These are phyloP conservation scores for Yamadazyma laniorum DNA, from an alignment of 805 yeast species.

Conservation along the genomic window DNA sequence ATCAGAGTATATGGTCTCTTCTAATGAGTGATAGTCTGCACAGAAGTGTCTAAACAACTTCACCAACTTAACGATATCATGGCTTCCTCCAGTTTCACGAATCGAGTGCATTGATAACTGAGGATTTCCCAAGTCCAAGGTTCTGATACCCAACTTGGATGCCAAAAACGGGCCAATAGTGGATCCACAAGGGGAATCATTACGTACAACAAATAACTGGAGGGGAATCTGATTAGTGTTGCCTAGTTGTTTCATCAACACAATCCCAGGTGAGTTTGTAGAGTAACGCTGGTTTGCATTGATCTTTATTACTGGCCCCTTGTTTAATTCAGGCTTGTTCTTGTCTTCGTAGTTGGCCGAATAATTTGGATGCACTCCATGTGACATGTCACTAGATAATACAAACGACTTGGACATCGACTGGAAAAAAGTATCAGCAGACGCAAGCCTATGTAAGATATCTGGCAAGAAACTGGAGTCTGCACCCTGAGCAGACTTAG, in stretches of 20 bases:
- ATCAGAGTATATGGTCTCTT: constrained; percentile 25
- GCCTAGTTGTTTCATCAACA: constrained; percentile 71
- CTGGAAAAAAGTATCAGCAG: constrained; percentile 27
- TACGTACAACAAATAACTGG: constrained; percentile 89
- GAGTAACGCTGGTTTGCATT: constrained; percentile 96
- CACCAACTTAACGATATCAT: constrained; percentile 65
- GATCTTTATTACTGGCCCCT: constrained; percentile 89
- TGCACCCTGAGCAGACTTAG: constrained; percentile 94
- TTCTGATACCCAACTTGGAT: constrained; percentile 80
- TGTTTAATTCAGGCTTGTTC: constrained; percentile 79
- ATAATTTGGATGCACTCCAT: constrained; percentile 95
- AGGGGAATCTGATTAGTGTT: constrained; percentile 69
- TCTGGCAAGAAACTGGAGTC: constrained; percentile 88
- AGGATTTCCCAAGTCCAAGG: constrained; percentile 88
- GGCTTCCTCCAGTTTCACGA: constrained; percentile 85
- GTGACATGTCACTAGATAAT: constrained; percentile 94
- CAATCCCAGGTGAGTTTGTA: constrained; percentile 88
- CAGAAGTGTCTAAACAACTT: constrained; percentile 64
- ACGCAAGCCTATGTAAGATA: constrained; percentile 65
- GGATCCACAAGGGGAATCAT: constrained; percentile 92
- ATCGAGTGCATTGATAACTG: constrained; percentile 92
- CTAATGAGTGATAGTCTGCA: constrained; percentile 30
- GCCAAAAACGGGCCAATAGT: constrained; percentile 95
- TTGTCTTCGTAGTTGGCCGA: constrained; percentile 67
- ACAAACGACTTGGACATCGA: constrained; percentile 74